A percentile compares a stretch with the other conserved stretches of the same genome.
Conservation (phyloP, 106 monocot genomes). For the Dioscorea dumetorum region DNA sequence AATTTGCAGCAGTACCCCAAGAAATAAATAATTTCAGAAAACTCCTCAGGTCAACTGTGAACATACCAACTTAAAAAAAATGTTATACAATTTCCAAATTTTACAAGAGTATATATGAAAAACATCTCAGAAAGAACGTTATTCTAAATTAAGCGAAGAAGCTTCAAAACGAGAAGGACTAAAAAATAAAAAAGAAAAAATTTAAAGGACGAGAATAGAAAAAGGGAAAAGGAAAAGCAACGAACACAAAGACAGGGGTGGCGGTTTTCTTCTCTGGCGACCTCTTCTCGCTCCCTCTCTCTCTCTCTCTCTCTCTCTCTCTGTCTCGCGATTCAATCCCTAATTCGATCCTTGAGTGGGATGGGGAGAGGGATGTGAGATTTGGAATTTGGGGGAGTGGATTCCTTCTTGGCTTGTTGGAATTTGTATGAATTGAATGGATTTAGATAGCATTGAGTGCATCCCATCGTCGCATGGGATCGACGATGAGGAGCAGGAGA, state of each 20-base stretch:
- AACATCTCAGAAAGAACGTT: neutral
- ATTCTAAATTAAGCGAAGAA: neutral
- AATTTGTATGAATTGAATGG: constrained; percentile 17
- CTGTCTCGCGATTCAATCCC: neutral
- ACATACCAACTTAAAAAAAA: no score
- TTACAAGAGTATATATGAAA: neutral
- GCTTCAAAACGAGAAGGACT: neutral
- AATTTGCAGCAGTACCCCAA: no score
- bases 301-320: constrained; percentile 3
- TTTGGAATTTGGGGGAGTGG: neutral
- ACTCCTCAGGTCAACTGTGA: no score
- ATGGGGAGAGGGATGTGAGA: neutral
- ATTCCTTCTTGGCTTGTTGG: neutral
- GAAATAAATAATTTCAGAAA: no score
- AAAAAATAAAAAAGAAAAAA: neutral
- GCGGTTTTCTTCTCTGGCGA: neutral
- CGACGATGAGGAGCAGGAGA: constrained; percentile 37
- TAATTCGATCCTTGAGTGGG: neutral
- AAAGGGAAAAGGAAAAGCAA: no score
- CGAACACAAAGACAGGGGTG: no score
- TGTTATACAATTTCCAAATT: no score
- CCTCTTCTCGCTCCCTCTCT: neutral
- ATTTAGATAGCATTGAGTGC: constrained; percentile 65
- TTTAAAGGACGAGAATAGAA: neutral
- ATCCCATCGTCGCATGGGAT: constrained; percentile 42